These are phyloP conservation scores for Monosporascus sp. DNA, from an alignment of 2,329 filamentous ascomycete genomes.

Conservation along the genomic window DNA sequence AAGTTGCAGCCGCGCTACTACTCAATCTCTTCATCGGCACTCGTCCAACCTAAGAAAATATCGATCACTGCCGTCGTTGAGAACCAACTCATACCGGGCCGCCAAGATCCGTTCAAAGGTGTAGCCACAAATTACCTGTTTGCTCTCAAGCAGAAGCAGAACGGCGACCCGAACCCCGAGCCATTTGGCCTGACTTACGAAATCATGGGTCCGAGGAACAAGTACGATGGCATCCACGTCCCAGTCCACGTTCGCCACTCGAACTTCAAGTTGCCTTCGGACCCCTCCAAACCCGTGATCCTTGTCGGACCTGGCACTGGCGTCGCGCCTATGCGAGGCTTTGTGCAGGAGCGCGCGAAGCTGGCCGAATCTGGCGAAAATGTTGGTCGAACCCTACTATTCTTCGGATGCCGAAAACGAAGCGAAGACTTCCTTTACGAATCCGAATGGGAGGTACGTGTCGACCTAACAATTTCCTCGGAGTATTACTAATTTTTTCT, in stretches of 20 bases:
- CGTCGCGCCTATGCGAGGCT: slow-evolving; percentile 92
- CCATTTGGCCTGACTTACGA: slow-evolving; percentile 82
- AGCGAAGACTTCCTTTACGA: slow-evolving; percentile 91
- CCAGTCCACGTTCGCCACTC: slow-evolving; percentile 96
- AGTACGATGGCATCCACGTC: slow-evolving; percentile 92
- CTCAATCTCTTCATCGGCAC: slow-evolving; percentile 95
- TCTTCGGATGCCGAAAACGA: slow-evolving; percentile 88
- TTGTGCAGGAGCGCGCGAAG: slow-evolving; percentile 88
- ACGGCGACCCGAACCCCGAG: slow-evolving; percentile 76
- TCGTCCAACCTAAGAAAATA: slow-evolving; percentile 91
- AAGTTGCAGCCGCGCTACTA: slow-evolving; percentile 98
- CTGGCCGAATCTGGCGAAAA: slow-evolving; percentile 73
- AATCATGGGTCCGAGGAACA: slow-evolving; percentile 85
- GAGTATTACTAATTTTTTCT: slow-evolving; percentile 19
- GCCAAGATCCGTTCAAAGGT: slow-evolving; percentile 76
- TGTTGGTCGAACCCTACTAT: slow-evolving; percentile 83
- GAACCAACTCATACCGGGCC: slow-evolving; percentile 69
- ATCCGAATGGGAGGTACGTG: slow-evolving; percentile 83
- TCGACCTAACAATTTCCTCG: neutral
- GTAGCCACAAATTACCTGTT: slow-evolving; percentile 96
- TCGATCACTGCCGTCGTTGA: slow-evolving; percentile 95
- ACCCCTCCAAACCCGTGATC: slow-evolving; percentile 89
- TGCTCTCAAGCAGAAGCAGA: slow-evolving; percentile 94
- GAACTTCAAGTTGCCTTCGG: slow-evolving; percentile 97
- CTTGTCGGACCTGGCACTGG: slow-evolving; percentile 96